Base-by-base conservation (phyloP, 148 eudicot species). In the Spergularia marina region DNA sequence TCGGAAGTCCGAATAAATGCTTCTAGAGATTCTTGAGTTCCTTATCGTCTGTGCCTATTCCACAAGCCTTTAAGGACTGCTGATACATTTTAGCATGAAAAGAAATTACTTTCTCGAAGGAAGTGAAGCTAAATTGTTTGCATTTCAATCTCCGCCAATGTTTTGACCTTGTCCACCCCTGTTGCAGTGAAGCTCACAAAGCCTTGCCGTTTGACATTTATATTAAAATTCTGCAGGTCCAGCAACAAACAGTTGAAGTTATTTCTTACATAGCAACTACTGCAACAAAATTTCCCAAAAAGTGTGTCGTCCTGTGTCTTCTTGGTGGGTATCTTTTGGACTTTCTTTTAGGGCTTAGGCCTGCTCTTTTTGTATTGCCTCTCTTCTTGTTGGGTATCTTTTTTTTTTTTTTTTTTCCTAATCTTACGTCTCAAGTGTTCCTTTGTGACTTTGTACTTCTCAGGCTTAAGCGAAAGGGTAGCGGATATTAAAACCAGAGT, bases 401-500 rank as follows among this genome's bases (percentile, higher is more conserved):
- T 72, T 5, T 5, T 44, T 44, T 6, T 6, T 44, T 9, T 4
- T 44, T 0, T 44, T 13, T 6, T 23, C 11, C 30, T 30, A 56
- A 4, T 59, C 11, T 65, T 44, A 15, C 30, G 10, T 10, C 44
- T 15, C 66, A 2, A 34, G 6, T 57, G 18, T 25, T 47, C 39
- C n/a, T 62, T 4, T 9, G 25, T 51, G 13, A 5, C 18, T 55
- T 13, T 71, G 18, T 58, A 65, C 47, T 71, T 60, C 59, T 44
- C 83, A 95, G 99, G 99, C 72, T 79, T 92, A 51, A 85, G 90
- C 82, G 99, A 96, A 88, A 87, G 98, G 80, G 99, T 96, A 65
- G 99, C 99, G 53, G 99, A 96, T 83, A 96, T 96, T 59, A 96
- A 96, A 87, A 96, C 97, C 30, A 88, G 99, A 72, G 88, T 74